These are phyloP conservation scores for Termitomyces sp. DNA, from an alignment of 768 basidiomycete genomes.

Conservation along the genomic window DNA sequence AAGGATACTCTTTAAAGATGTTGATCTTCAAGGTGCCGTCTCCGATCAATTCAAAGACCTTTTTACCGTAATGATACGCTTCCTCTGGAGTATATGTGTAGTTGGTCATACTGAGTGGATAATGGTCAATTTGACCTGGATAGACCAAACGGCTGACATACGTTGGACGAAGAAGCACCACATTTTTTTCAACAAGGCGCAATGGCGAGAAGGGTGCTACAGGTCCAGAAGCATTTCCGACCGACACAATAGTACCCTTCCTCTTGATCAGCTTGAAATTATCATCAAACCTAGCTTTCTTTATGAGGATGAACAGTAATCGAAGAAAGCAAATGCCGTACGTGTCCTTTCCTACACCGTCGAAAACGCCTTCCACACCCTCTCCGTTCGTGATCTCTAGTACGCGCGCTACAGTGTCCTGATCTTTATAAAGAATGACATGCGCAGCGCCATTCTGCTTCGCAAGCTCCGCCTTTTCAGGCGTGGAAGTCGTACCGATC, in stretches of 20 bases:
- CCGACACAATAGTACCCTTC: conserved; percentile 87
- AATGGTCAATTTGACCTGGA: not conserved
- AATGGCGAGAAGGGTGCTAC: conserved; percentile 74
- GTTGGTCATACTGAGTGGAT: conserved; percentile 52
- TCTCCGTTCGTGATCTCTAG: conserved; percentile 73
- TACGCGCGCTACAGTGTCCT: conserved; percentile 72
- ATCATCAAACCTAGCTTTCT: conserved; percentile 57
- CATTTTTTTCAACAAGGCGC: conserved; percentile 76
- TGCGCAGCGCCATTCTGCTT: conserved; percentile 79
- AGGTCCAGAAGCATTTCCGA: conserved; percentile 90
- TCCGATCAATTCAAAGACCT: conserved; percentile 61
- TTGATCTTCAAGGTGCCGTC: conserved; percentile 61
- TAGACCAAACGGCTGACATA: conserved; percentile 31
- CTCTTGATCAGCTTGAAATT: conserved; percentile 79
- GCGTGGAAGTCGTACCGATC: conserved; percentile 89
- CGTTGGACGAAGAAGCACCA: conserved; percentile 77
- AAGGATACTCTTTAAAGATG: conserved; percentile 76
- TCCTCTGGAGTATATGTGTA: conserved; percentile 78
- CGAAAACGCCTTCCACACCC: conserved; percentile 85
- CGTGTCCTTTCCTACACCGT: conserved; percentile 98
- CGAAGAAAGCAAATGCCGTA: conserved; percentile 36
- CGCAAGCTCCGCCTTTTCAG: conserved; percentile 80
- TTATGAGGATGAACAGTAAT: not conserved
- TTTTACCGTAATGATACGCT: conserved; percentile 56
- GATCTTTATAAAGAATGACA: conserved; percentile 77